These are phyloP conservation scores for Nigrospora sphaerica DNA, from an alignment of 2,329 filamentous ascomycete species.

Conservation along the genomic window DNA sequence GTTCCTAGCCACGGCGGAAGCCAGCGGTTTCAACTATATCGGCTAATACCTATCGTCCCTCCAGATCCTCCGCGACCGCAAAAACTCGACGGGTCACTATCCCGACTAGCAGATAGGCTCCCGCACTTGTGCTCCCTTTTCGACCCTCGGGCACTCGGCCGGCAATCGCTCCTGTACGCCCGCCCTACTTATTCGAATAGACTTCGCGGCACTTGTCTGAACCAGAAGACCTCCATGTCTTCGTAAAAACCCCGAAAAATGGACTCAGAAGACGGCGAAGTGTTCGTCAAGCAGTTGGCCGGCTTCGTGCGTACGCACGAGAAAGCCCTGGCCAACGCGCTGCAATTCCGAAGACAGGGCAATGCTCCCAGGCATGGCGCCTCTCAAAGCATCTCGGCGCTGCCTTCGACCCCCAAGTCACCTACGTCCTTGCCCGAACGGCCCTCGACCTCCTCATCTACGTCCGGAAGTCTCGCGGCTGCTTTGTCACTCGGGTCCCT, in stretches of 20 bases:
- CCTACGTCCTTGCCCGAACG: slow-evolving; percentile 51
- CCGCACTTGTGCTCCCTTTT: too few species aligned
- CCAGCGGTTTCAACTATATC: too few species aligned
- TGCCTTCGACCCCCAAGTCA: slow-evolving; percentile 42
- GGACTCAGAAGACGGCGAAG: slow-evolving; percentile 84
- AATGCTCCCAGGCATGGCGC: slow-evolving; percentile 59
- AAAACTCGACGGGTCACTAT: too few species aligned
- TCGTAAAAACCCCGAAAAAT: slow-evolving; percentile 46
- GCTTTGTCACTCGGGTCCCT: slow-evolving; percentile 82
- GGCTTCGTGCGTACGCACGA: slow-evolving; percentile 96
- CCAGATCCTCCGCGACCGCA: neutral
- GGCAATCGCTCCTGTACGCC: too few species aligned
- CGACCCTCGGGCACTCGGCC: too few species aligned
- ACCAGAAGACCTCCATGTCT: slow-evolving; percentile 34
- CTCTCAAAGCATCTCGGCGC: slow-evolving; percentile 57
- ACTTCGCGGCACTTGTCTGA: too few species aligned
- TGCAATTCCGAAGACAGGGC: slow-evolving; percentile 72
- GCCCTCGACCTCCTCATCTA: slow-evolving; percentile 59
- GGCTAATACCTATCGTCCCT: slow-evolving; percentile 6
- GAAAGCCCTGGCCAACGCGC: slow-evolving; percentile 90
- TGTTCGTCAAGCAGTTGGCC: slow-evolving; percentile 93
- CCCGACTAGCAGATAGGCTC: too few species aligned
- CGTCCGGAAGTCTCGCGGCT: slow-evolving; percentile 69
- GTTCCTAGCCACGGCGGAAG: too few species aligned
- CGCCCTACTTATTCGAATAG: too few species aligned